These are phyloP conservation scores for Aspergillus bombycis DNA, from an alignment of 2,329 filamentous ascomycete species.

Conservation along the genomic window DNA sequence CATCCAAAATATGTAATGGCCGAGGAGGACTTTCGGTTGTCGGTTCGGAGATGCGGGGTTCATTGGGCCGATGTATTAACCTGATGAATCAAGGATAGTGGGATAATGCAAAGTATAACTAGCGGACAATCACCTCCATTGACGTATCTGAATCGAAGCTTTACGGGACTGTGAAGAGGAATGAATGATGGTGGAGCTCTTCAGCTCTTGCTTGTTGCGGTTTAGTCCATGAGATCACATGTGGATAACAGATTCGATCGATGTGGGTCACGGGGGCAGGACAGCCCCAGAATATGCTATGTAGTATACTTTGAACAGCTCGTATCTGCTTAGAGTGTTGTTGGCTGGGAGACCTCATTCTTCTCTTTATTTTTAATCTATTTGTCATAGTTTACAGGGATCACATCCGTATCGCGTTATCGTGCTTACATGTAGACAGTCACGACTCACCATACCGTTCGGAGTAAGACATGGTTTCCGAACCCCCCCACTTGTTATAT, in stretches of 20 bases:
- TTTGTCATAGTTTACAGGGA: background rate
- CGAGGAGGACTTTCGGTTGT: conserved; percentile 19
- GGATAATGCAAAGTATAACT: background rate
- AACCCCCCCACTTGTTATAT: background rate
- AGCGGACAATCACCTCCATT: background rate
- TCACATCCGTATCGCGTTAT: background rate
- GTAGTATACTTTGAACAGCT: background rate
- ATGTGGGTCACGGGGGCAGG: background rate
- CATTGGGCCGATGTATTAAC: background rate
- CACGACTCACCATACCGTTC: background rate
- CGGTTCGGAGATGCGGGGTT: conserved; percentile 22
- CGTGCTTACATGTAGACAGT: background rate
- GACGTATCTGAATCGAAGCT: background rate
- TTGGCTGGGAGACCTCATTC: background rate
- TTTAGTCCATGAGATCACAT: conserved; percentile 2
- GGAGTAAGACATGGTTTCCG: background rate
- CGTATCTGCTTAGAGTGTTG: background rate
- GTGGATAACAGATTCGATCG: background rate
- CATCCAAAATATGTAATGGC: background rate
- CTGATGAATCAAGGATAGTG: background rate
- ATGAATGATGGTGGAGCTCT: no score
- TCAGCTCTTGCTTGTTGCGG: background rate
- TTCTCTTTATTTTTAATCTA: background rate
- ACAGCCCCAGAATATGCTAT: background rate
- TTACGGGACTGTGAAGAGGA: background rate